Percentiles rank a stretch among this genome's conserved stretches.
These are phyloP conservation scores for Uronychia setigera DNA, from an alignment of 73 alveolate genomes.

Conservation along the genomic window DNA sequence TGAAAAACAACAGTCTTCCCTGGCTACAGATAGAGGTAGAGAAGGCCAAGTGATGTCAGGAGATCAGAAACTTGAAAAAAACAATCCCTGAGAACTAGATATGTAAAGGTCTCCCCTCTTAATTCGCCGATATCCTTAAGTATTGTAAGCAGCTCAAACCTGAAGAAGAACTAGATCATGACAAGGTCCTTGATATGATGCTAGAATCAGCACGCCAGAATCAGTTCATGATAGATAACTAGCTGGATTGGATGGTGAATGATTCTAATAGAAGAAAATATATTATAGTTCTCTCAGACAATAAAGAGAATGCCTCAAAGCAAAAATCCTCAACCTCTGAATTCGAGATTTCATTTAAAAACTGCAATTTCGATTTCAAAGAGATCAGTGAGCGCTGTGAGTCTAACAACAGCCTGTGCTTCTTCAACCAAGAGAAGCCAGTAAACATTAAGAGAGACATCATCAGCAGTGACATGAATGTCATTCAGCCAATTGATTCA, in stretches of 20 bases:
- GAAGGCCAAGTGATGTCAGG: not conserved
- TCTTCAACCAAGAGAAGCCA: too few relatives aligned
- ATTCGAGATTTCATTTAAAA: not conserved
- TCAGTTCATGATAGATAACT: not conserved
- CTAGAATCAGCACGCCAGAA: not conserved
- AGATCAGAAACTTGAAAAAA: not conserved
- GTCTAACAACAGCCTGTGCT: not conserved
- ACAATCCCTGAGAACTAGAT: not conserved
- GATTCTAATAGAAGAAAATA: too few relatives aligned
- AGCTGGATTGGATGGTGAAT: not conserved
- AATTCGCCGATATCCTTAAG: not conserved
- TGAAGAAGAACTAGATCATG: not conserved
- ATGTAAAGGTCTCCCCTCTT: not conserved
- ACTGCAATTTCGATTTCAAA: not conserved
- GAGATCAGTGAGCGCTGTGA: not conserved
- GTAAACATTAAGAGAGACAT: not conserved
- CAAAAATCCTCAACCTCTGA: not conserved
- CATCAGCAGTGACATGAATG: not conserved
- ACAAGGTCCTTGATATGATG: not conserved
- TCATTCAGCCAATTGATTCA: too few relatives aligned
- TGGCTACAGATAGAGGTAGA: constrained; percentile 38
- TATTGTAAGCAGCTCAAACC: not conserved
- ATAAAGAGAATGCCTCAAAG: not conserved
- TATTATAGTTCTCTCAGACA: not conserved
- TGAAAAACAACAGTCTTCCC: constrained; percentile 65